phyloP scores from a whole-genome alignment of 2,329 filamentous ascomycete genomes.

The Rhinocladiella similis region DNA sequence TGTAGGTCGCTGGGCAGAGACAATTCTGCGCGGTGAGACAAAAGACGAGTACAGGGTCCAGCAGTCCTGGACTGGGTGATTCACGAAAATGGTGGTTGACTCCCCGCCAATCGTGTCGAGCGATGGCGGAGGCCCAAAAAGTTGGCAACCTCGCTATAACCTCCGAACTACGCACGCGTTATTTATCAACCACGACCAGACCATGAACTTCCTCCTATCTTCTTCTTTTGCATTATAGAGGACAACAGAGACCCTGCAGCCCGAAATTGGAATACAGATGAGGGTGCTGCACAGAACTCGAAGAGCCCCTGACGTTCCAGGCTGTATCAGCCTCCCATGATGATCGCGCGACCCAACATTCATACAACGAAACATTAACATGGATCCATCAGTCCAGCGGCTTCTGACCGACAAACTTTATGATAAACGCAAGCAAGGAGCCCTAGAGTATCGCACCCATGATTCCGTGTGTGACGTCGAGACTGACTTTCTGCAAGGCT shows the following conservation, averaged over 20 bases:
- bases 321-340: constrained; percentile 14
- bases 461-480: constrained; percentile 5
- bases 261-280: neutral
- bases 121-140: neutral
- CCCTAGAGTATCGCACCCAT: constrained; percentile 70
- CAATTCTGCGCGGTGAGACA: too few species aligned
- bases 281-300: neutral
- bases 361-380: constrained; percentile 40
- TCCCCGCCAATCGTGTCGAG: neutral
- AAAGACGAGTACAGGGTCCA: too few species aligned
- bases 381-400: constrained; percentile 89
- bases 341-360: constrained; percentile 10
- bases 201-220: too few species aligned
- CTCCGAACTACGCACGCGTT: neutral
- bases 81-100: neutral
- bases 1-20: too few species aligned
- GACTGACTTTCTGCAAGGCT: constrained; percentile 57
- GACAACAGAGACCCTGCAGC: neutral
- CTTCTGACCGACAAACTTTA: constrained; percentile 97
- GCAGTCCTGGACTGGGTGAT: too few species aligned
- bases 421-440: constrained; percentile 94
- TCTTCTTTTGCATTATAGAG: too few species aligned
- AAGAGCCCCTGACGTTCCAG: neutral
- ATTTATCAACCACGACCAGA: neutral
- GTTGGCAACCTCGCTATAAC: neutral